Conservation (phyloP, 2,329 filamentous ascomycete genomes). For the Ceratocystiopsis sp. region DNA sequence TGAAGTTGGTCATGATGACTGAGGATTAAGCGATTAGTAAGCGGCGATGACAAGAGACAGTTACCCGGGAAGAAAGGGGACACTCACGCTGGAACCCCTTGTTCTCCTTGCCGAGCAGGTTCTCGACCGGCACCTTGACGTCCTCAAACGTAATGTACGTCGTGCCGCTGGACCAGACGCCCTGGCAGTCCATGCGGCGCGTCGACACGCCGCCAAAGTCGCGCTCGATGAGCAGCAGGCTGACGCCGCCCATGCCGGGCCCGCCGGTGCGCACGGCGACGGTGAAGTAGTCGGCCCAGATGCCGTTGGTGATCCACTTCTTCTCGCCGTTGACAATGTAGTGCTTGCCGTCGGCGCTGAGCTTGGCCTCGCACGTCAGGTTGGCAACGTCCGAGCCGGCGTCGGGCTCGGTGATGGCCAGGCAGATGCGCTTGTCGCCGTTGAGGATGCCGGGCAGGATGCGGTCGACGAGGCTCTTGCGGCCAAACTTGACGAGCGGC, state of each 20-base stretch:
- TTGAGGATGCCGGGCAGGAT: slow-evolving; percentile 76
- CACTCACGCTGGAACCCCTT: slow-evolving; percentile 76
- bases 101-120: slow-evolving; percentile 94
- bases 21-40: too few species aligned
- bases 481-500: slow-evolving; percentile 81
- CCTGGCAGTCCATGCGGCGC: slow-evolving; percentile 94
- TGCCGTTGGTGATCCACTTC: slow-evolving; percentile 99
- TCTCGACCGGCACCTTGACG: slow-evolving; percentile 98
- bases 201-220: slow-evolving; percentile 72
- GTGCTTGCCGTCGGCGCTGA: slow-evolving; percentile 90
- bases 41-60: too few species aligned
- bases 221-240: slow-evolving; percentile 82
- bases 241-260: slow-evolving; percentile 82
- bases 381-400: slow-evolving; percentile 92
- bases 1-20: slow-evolving; percentile 98
- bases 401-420: slow-evolving; percentile 94
- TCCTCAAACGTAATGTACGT: slow-evolving; percentile 98
- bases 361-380: slow-evolving; percentile 85
- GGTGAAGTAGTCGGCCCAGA: slow-evolving; percentile 96
- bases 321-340: slow-evolving; percentile 99
- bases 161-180: slow-evolving; percentile 87
- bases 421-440: slow-evolving; percentile 92
- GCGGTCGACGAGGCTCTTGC: slow-evolving; percentile 66
- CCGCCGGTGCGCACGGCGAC: slow-evolving; percentile 84
- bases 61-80: too few species aligned